Percentiles rank a stretch among this genome's conserved stretches.
These are phyloP conservation scores for Digitaria exilis DNA, from an alignment of 202 grass and related monocot genomes.

Conservation along the genomic window DNA sequence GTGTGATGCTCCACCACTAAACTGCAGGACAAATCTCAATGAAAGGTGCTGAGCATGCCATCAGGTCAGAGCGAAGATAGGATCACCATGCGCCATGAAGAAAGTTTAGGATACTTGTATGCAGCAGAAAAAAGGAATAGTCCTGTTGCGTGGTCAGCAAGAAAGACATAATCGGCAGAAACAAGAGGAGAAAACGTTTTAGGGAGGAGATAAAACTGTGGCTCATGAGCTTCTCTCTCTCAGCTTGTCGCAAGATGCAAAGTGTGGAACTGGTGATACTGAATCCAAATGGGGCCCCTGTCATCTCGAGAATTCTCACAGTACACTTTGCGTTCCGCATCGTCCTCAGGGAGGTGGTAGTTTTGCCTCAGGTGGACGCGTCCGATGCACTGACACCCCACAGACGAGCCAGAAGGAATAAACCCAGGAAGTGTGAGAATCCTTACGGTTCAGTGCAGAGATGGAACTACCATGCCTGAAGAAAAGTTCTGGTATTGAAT, in stretches of 20 bases:
- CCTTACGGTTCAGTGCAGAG: not conserved
- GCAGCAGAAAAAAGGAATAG: not conserved
- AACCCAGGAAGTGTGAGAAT: not conserved
- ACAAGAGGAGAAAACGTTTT: not conserved
- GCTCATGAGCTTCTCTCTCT: not conserved
- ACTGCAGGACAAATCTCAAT: not conserved
- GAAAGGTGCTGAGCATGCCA: not conserved
- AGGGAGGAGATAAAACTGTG: no score
- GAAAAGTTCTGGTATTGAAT: constrained; percentile 4
- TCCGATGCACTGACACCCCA: not conserved
- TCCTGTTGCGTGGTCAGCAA: not conserved
- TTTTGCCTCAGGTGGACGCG: not conserved
- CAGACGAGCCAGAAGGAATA: not conserved
- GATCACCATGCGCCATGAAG: not conserved
- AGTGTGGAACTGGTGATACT: not conserved
- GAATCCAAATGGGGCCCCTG: not conserved
- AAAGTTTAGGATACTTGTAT: constrained; percentile 5
- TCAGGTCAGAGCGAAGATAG: not conserved
- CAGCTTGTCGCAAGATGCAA: not conserved
- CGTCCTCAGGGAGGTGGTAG: not conserved
- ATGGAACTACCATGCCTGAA: not conserved
- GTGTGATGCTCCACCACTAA: not conserved
- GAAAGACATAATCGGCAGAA: not conserved
- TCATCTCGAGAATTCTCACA: not conserved
- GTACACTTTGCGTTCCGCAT: not conserved